Conservation (phyloP, 495 filamentous ascomycete species). For the Penicillium coffeae region DNA sequence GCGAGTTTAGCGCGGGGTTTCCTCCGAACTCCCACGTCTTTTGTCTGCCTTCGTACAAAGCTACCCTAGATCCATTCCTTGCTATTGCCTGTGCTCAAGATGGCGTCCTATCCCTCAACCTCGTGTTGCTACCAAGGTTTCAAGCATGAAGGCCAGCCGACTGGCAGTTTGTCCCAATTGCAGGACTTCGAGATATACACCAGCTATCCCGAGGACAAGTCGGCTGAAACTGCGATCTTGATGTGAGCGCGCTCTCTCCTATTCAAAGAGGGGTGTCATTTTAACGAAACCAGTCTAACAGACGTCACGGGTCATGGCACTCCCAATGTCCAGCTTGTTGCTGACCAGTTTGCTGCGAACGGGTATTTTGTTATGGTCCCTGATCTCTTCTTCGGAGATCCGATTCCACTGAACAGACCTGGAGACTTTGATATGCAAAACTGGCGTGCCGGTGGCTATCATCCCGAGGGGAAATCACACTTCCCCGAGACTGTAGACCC, state of each 20-base stretch:
- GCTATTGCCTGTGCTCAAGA: background rate
- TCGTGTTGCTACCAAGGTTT: constrained; percentile 6
- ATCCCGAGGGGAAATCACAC: constrained; percentile 2
- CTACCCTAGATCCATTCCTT: background rate
- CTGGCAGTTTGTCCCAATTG: background rate
- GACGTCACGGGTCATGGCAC: constrained; percentile 1
- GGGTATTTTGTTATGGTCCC: constrained; percentile 4
- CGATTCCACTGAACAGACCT: constrained; percentile 2
- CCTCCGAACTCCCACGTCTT: background rate
- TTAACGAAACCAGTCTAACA: background rate
- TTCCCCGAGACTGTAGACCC: background rate
- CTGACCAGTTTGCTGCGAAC: constrained; percentile 5
- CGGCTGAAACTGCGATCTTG: background rate
- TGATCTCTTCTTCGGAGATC: constrained; percentile 1
- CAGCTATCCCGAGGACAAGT: background rate
- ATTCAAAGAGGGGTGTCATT: background rate
- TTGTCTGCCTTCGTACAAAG: background rate
- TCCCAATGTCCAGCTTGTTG: constrained; percentile 2
- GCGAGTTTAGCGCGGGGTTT: background rate
- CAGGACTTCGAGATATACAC: constrained; percentile 3
- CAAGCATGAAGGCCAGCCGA: constrained; percentile 4
- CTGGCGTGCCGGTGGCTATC: background rate
- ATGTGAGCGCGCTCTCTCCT: background rate
- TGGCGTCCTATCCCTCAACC: background rate
- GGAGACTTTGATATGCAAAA: constrained; percentile 4